Base-by-base conservation (phyloP, 306 rosid species). In the Dryas alaskensis region DNA sequence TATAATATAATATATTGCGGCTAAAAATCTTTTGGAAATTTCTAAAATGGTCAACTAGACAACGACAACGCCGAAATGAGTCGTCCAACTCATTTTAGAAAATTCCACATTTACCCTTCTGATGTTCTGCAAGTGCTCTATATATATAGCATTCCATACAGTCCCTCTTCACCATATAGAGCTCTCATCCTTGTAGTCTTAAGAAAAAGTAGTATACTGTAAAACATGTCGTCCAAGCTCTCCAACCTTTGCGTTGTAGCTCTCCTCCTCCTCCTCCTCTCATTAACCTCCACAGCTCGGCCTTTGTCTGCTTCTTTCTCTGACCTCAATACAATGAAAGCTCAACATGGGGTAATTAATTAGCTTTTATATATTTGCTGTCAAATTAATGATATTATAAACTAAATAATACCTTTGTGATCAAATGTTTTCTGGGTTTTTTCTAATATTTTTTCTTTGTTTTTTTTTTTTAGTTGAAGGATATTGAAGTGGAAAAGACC, bases 161-260 rank as follows among this genome's bases (percentile, higher is more conserved):
- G 66, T 78, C 53, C 42, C 10, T 61, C 25, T 47, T 60, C 66
- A 47, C 54, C 7, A 62, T 7, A 13, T 14, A 67, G 22, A 57
- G 16, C 27, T 13, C 7, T 31, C 0, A 31, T 58, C 2, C 37
- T 31, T 31, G 2, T 31, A 31, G 27, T 71, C 9, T 45, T 14
- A 71, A 44, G 12, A 62, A 13, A 62, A 13, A 31, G 2, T 31
- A 22, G 10, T 46, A 10, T 55, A 66, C n/a, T 13, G 8, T 49
- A 73, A 77, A 81, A 7, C 76, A 80, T 83, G 89, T 70, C 81
- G 25, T 83, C 87, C 44, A 88, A 80, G 78, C 70, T 81, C 70
- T 67, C 77, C 81, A 50, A 63, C 49, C 72, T 85, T 48, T 81
- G 85, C 80, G 47, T 85, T 46, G 31, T 67, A 19, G 11, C 65